Evolutionary conservation across 129 eudicot species (phyloP).

Genomic region (Pseudognaphalium luteoalbum): DNA sequence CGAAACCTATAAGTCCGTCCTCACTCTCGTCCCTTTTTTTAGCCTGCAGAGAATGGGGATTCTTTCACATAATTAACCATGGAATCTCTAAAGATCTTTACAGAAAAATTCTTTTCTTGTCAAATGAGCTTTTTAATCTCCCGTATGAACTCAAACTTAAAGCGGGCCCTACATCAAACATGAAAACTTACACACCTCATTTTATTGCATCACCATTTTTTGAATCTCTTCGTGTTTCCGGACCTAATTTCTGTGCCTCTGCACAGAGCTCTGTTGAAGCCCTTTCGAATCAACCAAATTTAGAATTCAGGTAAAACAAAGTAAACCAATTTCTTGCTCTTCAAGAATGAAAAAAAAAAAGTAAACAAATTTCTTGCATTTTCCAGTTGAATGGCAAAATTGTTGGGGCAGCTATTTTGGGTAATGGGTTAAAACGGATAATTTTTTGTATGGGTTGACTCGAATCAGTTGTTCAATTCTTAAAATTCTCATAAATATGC

Average conservation of each 20-base stretch:
- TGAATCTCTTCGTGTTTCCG: slow-evolving; percentile 79
- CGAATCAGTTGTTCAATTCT: not conserved
- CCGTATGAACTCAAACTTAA: slow-evolving; percentile 68
- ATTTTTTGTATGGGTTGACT: not conserved
- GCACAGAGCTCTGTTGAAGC: slow-evolving; percentile 60
- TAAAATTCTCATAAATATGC: slow-evolving; percentile 58
- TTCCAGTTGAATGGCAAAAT: not conserved
- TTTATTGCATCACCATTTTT: slow-evolving; percentile 92
- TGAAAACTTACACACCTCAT: slow-evolving; percentile 79
- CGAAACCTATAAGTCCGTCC: slow-evolving; percentile 51
- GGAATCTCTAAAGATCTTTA: slow-evolving; percentile 76
- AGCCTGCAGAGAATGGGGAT: slow-evolving; percentile 91
- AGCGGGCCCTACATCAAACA: slow-evolving; percentile 62
- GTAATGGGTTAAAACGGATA: not conserved
- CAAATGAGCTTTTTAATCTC: slow-evolving; percentile 57
- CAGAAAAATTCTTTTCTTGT: slow-evolving; percentile 42
- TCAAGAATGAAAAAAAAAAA: no score
- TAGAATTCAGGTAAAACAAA: slow-evolving; percentile 62
- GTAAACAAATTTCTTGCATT: not conserved
- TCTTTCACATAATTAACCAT: slow-evolving; percentile 82
- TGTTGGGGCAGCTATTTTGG: not conserved
- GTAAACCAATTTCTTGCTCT: not conserved
- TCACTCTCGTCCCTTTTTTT: slow-evolving; percentile 51
- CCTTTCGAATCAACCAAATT: slow-evolving; percentile 40
- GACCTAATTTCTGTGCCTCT: slow-evolving; percentile 67